Evolutionary conservation across 192 early-diverging fungal species (phyloP), one percentile per base, ranked within the genome.

Genomic region (Geranomyces variabilis): DNA sequence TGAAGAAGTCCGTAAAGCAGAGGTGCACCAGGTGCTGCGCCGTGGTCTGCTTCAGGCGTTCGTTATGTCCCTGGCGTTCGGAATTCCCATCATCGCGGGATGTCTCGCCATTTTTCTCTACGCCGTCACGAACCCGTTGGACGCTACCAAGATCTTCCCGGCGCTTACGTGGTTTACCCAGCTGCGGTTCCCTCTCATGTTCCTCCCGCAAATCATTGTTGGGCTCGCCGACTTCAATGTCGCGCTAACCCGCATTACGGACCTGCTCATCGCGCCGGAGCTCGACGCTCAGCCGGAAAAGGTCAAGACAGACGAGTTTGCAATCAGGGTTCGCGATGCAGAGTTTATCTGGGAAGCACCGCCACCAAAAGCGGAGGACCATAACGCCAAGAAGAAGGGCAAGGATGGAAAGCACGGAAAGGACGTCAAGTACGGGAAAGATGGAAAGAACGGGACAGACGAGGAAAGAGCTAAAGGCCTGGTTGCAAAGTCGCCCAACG

Each of bases 341-440:
- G 73, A 81, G 55, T 89, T 92, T 66, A 66, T 83, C 8, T 93
- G 93, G 87, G 89, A 91, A 19, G 73, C 80, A 19, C 70, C 84
- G 19, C 74, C 63, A 17, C 3, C 8, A 7, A n/a, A 13, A 0
- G 19, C 49, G 19, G 55, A 30, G 19, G 33, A 57, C 24, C 15
- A 36, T 19, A 66, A 62, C n/a, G 58, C 2, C 31, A 4, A 60
- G 9, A 45, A n/a, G 12, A 49, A 21, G n/a, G 45, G 73, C 33
- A 75, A 77, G 66, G 56, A 75, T 4, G 75, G 71, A 33, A 55
- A 55, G 51, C 21, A n/a, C 8, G 71, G 67, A 19, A 66, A 80
- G 24, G 36, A 3, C 10, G 36, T 7, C 3, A 41, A 41, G 36
- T 3, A 41, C 10, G 83, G 77, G 29, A 67, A 73, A 29, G 66